Base-by-base conservation (phyloP, 73 alveolate species). In the Paraurostyla sp. region DNA sequence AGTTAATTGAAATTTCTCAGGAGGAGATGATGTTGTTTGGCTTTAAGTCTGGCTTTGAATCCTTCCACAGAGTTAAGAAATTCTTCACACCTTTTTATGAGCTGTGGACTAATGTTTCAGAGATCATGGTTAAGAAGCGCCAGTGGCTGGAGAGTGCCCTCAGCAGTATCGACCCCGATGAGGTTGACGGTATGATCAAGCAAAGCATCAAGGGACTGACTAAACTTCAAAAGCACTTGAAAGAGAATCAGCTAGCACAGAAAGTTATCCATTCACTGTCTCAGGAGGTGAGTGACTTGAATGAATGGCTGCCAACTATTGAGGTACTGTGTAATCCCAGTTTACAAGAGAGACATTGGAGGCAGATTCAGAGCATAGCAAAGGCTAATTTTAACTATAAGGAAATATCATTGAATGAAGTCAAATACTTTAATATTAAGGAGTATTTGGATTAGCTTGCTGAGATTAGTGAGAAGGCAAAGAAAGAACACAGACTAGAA, bases 381-480 rank as follows among this genome's bases (percentile, higher is more conserved):
- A 52, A 85, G 40, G 87, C 65, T 27, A 73, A 85, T 51, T 85
- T 85, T 27, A 85, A 85, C 30, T 71, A 85, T 51, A 65, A 83
- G 42, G 51, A 83, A 25, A 83, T 81, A 27, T 63, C 78, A 6
- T 43, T 82, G 4, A 40, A 71, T 42, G 81, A 36, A 30, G 58
- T 90, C 22, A 83, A 90, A 15, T 52, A 87, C 57, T 63, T 92
- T 71, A 92, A 95, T 50, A 62, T 93, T 22, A 88, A 63, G 71
- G 91, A 87, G 0, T 91, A 88, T 43, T 57, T 92, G 27, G 76
- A 42, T 48, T 86, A 65, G 32, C 84, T 96, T 2, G 97, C 92
- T 52, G 99, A 96, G 41, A 91, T 93, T 30, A 76, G 97, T 32
- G 97, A 94, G 48, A 80, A 94, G 27, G 99, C 99, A 33, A 73